Base-by-base conservation (phyloP, 2,329 filamentous ascomycete species). In the Aspergillus piperis region DNA sequence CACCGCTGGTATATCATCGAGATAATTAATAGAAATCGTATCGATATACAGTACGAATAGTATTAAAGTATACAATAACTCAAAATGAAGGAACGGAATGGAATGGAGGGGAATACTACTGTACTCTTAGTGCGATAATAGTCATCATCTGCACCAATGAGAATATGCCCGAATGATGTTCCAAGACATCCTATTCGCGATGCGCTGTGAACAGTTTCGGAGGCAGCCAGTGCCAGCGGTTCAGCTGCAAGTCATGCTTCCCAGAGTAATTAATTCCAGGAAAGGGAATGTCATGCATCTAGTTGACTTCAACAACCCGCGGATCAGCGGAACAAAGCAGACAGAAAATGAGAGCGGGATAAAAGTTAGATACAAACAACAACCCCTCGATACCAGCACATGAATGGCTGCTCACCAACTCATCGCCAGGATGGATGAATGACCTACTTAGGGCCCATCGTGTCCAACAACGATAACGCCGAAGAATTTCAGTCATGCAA, bases 401-500 rank as follows among this genome's bases (percentile, higher is more conserved):
- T 21, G 41, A 36, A 44, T 44, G 19, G 41, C 41, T 23, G 23
- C 19, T 21, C 19, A 44, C 41, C 41, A 44, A 44, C 41, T 23
- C 41, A 44, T 44, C 41, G 19, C 5, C 19, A 5, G 41, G 25
- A 27, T 27, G 25, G 41, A 44, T 44, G 41, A 15, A 44, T 44
- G 41, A 44, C 19, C 19, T 8, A 27, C 25, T 13, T 44, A 11
- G 25, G 25, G 41, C 41, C 41, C 19, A 13, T 44, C 41, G 41
- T 44, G 41, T 44, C 41, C 41, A 21, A 21, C 32, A 17, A 39
- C 49, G 23, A 39, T 44, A 54, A 38, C n/a, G 42, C 57, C 36
- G 52, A 49, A 44, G 41, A 44, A 44, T 44, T 44, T 44, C 19
- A 62, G 25, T 15, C 60, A 66, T 60, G 60, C 54, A 62, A 61